phyloP scores from a whole-genome alignment of 768 basidiomycete species.

The Gautieria morchelliformis region DNA sequence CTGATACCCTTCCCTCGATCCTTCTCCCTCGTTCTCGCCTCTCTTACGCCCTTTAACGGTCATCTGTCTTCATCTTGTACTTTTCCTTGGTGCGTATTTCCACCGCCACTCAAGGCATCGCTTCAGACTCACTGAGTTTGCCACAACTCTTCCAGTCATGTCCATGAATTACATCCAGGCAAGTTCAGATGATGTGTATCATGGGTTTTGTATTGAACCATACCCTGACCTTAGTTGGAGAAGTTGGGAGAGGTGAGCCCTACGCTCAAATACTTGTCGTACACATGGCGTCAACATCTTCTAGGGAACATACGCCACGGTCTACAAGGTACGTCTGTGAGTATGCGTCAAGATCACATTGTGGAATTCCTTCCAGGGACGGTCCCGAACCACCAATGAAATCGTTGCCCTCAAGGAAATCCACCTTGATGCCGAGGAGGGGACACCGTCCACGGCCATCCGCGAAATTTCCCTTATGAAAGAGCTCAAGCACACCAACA shows the following conservation, averaged over 20 bases:
- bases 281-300: neutral
- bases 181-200: slow-evolving; percentile 8
- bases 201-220: neutral
- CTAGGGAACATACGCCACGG: slow-evolving; percentile 92
- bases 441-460: slow-evolving; percentile 96
- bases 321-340: slow-evolving; percentile 72
- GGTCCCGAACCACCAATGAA: slow-evolving; percentile 95
- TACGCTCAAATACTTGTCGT: slow-evolving; percentile 10
- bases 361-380: slow-evolving; percentile 44
- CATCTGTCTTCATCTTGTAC: neutral
- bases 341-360: neutral
- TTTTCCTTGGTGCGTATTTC: neutral
- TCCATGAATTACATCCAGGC: slow-evolving; percentile 55
- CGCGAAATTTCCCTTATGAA: slow-evolving; percentile 99
- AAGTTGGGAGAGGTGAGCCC: slow-evolving; percentile 57
- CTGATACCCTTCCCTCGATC: neutral
- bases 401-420: slow-evolving; percentile 99
- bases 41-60: neutral
- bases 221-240: slow-evolving; percentile 50
- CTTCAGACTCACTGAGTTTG: neutral
- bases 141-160: neutral
- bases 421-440: slow-evolving; percentile 98
- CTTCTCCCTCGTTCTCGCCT: neutral
- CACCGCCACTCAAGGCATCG: neutral
- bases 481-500: slow-evolving; percentile 97